Base-by-base conservation (phyloP, 495 filamentous ascomycete species). In the Talaromyces proteolyticus region DNA sequence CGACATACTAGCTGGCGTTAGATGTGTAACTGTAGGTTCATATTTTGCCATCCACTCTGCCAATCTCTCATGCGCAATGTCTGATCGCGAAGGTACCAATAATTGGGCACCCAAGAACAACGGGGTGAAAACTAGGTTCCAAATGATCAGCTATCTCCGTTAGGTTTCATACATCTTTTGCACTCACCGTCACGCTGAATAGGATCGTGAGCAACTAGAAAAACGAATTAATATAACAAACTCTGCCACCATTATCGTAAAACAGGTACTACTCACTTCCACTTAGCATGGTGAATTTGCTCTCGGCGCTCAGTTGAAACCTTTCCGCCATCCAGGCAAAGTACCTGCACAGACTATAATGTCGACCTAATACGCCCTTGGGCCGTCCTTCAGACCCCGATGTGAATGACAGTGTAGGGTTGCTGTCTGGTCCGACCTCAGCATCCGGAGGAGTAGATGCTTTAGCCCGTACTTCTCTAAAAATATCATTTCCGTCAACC, bases 61-160 rank as follows among this genome's bases (percentile, higher is more conserved):
- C 17, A 98, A 75, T 52, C 77, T 83, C 66, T 96, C 91, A 59
- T 95, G 87, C 44, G 85, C 80, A 36, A 98, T 98, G 57, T 91
- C 84, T 49, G 95, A 92, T 18, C 80, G 80, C 3, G 85, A 79
- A 1, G 92, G 92, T 1, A 95, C 84, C 16, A 96, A 65, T 0
- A 97, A 65, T 59, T 88, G 79, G 0, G 89, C 90, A 19, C 89
- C 90, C 16, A 95, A 70, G 72, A 93, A 96, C 7, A 96, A 74
- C 0, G 93, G 92, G 0, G 88, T 97, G 67, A 97, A 96, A 20
- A 96, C 92, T 46, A n/a, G n/a, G n/a, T n/a, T n/a, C n/a, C n/a
- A n/a, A n/a, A n/a, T n/a, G n/a, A n/a, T n/a, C n/a, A n/a, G n/a
- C n/a, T n/a, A n/a, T n/a, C n/a, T n/a, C n/a, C n/a, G n/a, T n/a